These are phyloP conservation scores for Hemileccinum rubropunctum DNA, from an alignment of 768 basidiomycete genomes.

Conservation along the genomic window DNA sequence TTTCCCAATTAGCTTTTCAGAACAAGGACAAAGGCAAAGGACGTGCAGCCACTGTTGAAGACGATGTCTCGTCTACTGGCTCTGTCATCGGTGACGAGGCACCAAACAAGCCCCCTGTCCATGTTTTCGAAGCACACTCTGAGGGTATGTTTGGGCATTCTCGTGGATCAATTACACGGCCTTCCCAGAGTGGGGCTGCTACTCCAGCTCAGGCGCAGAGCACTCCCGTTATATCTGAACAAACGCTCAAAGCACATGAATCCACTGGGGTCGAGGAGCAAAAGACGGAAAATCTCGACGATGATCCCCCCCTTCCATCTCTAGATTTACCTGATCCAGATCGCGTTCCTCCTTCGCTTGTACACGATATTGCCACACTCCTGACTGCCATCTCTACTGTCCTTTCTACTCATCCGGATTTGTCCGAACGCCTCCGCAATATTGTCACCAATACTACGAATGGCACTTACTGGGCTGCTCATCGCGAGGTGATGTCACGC, in stretches of 20 bases:
- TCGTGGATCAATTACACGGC: constrained; percentile 11
- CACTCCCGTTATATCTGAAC: constrained; percentile 38
- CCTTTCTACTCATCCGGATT: constrained; percentile 64
- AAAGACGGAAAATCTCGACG: constrained; percentile 14
- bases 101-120: constrained; percentile 58
- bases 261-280: constrained; percentile 10
- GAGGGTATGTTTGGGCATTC: constrained; percentile 27
- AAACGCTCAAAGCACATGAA: constrained; percentile 17
- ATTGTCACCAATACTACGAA: constrained; percentile 58
- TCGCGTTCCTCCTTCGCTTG: constrained; percentile 43
- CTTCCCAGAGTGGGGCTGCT: constrained; percentile 18
- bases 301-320: constrained; percentile 53
- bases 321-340: constrained; percentile 33
- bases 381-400: constrained; percentile 54
- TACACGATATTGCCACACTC: constrained; percentile 62
- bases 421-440: constrained; percentile 64
- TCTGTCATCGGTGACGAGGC: constrained; percentile 41
- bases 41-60: constrained; percentile 28
- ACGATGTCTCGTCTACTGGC: constrained; percentile 39
- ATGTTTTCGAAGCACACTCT: constrained; percentile 46
- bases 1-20: constrained; percentile 9
- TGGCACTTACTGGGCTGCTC: constrained; percentile 68
- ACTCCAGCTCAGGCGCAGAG: constrained; percentile 37
- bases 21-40: constrained; percentile 52
- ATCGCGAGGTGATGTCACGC: constrained; percentile 57